A percentile compares a stretch with the other conserved stretches of the same genome.
Conservation (phyloP, 2,329 filamentous ascomycete species). For the Colletotrichum costaricense region DNA sequence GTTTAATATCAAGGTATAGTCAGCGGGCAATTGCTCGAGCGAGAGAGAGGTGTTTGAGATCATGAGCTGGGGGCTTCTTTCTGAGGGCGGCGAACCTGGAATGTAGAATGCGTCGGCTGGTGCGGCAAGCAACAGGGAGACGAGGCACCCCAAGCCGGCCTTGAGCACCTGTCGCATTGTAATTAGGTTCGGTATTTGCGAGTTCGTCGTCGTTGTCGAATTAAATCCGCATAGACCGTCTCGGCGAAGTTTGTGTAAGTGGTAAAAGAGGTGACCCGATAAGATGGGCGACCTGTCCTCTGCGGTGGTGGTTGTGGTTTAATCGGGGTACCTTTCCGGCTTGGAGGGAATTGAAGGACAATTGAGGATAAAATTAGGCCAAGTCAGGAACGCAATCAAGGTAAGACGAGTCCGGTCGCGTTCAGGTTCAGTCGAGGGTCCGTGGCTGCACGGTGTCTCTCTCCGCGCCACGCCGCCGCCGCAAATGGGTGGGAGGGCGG, state of each 20-base stretch:
- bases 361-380: conserved; percentile 9
- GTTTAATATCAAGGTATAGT: conserved; percentile 19
- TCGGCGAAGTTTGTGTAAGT: neutral
- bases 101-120: conserved; percentile 81
- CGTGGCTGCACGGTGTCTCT: conserved; percentile 32
- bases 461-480: conserved; percentile 28
- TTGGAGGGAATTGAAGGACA: conserved; percentile 14
- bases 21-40: neutral
- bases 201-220: neutral
- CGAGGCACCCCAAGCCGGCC: conserved; percentile 50
- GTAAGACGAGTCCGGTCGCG: conserved; percentile 20
- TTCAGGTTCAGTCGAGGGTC: conserved; percentile 22
- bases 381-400: conserved; percentile 9
- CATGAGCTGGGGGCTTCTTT: neutral
- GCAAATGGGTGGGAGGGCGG: conserved; percentile 8
- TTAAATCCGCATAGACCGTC: neutral
- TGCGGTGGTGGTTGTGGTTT: neutral
- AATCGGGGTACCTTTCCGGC: neutral
- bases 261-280: neutral
- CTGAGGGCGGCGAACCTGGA: conserved; percentile 70
- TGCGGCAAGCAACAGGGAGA: conserved; percentile 53
- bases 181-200: neutral
- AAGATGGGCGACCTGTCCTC: neutral
- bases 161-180: conserved; percentile 46
- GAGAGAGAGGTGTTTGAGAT: neutral